Conservation (phyloP, 257 asterid genomes). For the Parsonsia alboflavescens region DNA sequence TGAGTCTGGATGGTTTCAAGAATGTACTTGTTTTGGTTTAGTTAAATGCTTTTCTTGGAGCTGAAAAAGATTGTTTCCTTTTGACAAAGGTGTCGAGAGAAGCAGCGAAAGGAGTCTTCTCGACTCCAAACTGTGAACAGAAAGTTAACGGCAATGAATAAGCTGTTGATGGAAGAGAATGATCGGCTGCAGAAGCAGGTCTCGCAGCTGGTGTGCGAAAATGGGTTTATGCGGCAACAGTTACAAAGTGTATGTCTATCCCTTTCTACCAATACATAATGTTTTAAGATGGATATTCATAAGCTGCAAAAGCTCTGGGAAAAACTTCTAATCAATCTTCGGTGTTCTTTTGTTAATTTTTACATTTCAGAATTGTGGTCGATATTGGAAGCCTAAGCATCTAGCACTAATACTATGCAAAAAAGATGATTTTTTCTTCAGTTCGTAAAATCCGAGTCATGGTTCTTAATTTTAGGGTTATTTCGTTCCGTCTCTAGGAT, state of each 20-base stretch:
- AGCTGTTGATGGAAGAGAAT: constrained; percentile 91
- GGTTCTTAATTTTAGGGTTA: not conserved
- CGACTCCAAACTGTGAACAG: constrained; percentile 84
- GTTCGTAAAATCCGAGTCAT: not conserved
- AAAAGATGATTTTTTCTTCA: not conserved
- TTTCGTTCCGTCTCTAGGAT: not conserved
- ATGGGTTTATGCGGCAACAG: constrained; percentile 80
- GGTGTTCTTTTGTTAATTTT: not conserved
- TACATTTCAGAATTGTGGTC: not conserved
- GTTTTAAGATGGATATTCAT: not conserved
- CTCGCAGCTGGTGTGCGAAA: constrained; percentile 85
- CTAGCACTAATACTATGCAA: not conserved
- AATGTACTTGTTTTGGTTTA: constrained; percentile 6
- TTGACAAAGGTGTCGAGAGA: constrained; percentile 77
- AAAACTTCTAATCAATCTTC: not conserved
- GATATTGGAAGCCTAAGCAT: not conserved
- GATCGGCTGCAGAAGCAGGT: constrained; percentile 96
- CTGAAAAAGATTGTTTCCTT: not conserved
- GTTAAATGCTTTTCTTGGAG: not conserved
- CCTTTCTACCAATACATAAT: not conserved
- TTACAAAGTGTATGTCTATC: constrained; percentile 59
- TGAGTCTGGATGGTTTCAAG: not conserved
- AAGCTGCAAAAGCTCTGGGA: not conserved
- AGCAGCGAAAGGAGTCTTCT: constrained; percentile 80
- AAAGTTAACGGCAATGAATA: constrained; percentile 81